Conservation (phyloP, 306 rosid genomes). For the Pyrus bretschneideri region DNA sequence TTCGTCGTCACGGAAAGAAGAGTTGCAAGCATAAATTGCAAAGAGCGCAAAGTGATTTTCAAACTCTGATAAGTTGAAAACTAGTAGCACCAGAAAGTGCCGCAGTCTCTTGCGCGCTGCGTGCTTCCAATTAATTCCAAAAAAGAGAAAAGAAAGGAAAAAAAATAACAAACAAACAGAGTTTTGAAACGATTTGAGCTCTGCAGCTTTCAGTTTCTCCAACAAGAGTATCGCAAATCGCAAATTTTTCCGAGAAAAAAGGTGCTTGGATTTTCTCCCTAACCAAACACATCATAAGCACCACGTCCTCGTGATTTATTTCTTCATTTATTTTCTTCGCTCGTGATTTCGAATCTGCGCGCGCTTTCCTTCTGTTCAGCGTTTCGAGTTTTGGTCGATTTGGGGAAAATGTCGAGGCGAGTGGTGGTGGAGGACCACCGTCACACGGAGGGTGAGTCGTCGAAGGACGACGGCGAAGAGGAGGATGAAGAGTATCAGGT, state of each 20-base stretch:
- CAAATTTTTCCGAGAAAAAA: conserved; percentile 3
- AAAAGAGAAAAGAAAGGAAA: background rate
- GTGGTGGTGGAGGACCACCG: background rate
- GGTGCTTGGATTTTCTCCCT: background rate
- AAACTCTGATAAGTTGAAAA: background rate
- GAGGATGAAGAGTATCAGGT: conserved; percentile 41
- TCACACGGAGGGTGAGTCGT: background rate
- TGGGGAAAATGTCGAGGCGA: conserved; percentile 1
- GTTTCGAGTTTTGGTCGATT: background rate
- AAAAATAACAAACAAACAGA: background rate
- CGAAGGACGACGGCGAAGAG: background rate
- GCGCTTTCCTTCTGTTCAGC: background rate
- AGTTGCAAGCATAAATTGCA: background rate
- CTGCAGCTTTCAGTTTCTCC: background rate
- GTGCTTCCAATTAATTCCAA: background rate
- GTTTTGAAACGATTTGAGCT: background rate
- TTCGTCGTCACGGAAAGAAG: too few relatives aligned
- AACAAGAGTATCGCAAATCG: background rate
- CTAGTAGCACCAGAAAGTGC: background rate
- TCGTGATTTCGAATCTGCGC: background rate
- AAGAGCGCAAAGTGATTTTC: background rate
- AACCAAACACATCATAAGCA: background rate
- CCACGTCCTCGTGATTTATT: background rate
- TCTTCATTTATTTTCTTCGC: background rate
- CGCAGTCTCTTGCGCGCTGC: background rate